phyloP scores from a whole-genome alignment of 2,329 filamentous ascomycete genomes.

The Fusarium papillatum region DNA sequence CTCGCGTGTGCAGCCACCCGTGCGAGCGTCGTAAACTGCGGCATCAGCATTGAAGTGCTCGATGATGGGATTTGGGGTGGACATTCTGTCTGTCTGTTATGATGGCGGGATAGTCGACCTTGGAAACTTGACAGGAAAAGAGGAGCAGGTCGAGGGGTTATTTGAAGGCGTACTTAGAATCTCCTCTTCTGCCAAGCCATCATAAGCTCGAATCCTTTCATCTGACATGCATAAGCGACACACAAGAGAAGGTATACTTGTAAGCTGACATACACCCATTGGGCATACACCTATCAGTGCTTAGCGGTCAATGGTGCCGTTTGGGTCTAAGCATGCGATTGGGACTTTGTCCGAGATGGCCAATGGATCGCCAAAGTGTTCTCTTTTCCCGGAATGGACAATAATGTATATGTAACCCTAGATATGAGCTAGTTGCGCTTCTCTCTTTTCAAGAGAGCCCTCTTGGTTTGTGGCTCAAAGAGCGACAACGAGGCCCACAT shows the following conservation, averaged over 20 bases:
- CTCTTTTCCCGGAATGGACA: neutral
- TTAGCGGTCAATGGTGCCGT: neutral
- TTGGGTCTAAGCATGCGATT: neutral
- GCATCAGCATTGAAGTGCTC: neutral
- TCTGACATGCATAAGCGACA: neutral
- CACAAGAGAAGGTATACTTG: neutral
- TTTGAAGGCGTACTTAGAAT: neutral
- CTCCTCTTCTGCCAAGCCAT: neutral
- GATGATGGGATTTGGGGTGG: neutral
- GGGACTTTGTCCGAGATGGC: neutral
- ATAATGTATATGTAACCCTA: too few relatives aligned
- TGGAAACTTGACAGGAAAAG: neutral
- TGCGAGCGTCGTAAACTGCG: neutral
- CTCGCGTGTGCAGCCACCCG: neutral
- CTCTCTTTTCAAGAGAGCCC: too few relatives aligned
- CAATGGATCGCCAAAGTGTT: neutral
- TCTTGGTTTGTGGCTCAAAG: too few relatives aligned
- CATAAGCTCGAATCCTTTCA: neutral
- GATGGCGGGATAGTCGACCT: neutral
- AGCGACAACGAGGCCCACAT: too few relatives aligned
- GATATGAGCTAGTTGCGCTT: too few relatives aligned
- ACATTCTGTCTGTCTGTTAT: neutral
- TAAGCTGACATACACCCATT: neutral
- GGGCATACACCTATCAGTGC: neutral
- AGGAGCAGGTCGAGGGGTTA: neutral